Conservation (phyloP, 2,329 filamentous ascomycete species). For the Tolypocladium endophyticum region DNA sequence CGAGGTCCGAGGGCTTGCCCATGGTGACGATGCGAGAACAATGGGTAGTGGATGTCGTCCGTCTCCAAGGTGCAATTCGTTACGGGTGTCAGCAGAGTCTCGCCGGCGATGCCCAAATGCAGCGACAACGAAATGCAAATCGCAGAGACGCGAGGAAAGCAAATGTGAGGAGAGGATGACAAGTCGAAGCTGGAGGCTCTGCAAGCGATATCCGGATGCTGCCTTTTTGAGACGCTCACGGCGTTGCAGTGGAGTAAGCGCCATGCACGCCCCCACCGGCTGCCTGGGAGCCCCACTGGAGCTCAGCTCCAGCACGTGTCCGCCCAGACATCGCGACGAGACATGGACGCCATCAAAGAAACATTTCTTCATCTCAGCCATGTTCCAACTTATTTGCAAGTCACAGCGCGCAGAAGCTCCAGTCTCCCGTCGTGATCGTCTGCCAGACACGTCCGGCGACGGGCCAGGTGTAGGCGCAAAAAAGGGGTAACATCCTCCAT, state of each 20-base stretch:
- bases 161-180: not conserved
- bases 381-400: not conserved
- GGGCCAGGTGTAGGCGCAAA: no score
- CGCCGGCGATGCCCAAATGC: not conserved
- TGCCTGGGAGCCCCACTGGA: not conserved
- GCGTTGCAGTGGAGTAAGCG: not conserved
- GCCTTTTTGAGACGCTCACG: not conserved
- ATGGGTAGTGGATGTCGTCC: not conserved
- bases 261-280: not conserved
- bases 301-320: not conserved
- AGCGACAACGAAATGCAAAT: not conserved
- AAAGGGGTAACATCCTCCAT: no score
- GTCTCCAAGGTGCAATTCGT: not conserved
- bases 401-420: no score
- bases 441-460: no score
- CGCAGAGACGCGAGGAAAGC: not conserved
- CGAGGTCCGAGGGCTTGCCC: constrained; percentile 14
- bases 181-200: not conserved
- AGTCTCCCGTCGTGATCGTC: no score
- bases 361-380: not conserved
- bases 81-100: not conserved
- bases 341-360: not conserved
- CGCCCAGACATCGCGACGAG: not conserved
- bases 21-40: constrained; percentile 5
- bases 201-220: not conserved